A percentile compares a stretch with the other conserved stretches of the same genome.
phyloP scores from a whole-genome alignment of 2,329 filamentous ascomycete genomes.

The Xylaria sp. region DNA sequence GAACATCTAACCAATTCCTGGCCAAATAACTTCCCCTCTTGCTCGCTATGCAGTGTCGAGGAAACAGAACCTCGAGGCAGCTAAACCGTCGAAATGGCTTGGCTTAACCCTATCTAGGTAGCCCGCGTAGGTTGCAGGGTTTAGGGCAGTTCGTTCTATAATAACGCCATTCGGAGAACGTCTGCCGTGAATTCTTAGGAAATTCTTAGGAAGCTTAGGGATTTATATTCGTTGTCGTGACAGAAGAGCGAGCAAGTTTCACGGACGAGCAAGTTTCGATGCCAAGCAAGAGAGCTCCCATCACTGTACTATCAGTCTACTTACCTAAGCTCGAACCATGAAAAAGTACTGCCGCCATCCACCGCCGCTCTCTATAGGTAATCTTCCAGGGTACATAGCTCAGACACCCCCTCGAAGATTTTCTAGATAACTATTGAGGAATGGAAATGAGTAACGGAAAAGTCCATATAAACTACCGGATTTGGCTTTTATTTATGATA shows the following conservation, averaged over 20 bases:
- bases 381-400: constrained; percentile 12
- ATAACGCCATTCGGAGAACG: neutral
- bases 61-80: neutral
- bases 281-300: neutral
- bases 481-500: neutral
- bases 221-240: neutral
- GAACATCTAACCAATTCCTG: neutral
- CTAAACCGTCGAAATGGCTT: neutral
- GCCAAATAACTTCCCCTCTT: neutral
- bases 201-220: neutral
- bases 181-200: neutral
- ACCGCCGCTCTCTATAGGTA: constrained; percentile 38
- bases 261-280: neutral
- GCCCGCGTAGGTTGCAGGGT: no score
- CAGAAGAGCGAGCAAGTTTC: neutral
- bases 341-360: constrained; percentile 41
- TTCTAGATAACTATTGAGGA: no score
- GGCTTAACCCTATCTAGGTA: neutral
- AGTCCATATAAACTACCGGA: neutral
- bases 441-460: no score
- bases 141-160: neutral
- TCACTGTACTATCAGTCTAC: no score
- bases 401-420: neutral
- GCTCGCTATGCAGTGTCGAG: neutral
- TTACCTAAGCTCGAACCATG: constrained; percentile 25